phyloP scores from a whole-genome alignment of 2,329 filamentous ascomycete species.

The Colletotrichum sp. region DNA sequence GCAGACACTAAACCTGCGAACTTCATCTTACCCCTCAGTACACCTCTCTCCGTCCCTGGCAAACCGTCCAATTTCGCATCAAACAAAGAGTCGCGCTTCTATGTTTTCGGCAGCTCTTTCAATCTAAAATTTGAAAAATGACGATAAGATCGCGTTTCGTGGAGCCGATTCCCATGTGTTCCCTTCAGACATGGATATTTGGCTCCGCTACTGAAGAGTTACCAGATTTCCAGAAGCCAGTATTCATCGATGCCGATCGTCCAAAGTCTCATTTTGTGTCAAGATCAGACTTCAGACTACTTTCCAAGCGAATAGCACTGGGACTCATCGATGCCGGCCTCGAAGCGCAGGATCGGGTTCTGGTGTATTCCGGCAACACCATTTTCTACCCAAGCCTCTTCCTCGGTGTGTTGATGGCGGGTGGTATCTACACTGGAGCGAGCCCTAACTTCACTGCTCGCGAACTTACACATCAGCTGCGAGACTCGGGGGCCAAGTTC shows the following conservation, averaged over 20 bases:
- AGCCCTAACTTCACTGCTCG: neutral
- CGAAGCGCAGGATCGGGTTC: neutral
- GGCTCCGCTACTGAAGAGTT: neutral
- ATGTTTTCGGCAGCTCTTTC: accelerated
- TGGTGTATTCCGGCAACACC: neutral
- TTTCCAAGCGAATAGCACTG: neutral
- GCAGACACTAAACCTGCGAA: neutral
- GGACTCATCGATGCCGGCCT: neutral
- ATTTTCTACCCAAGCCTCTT: neutral
- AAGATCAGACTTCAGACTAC: neutral
- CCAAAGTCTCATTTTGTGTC: neutral
- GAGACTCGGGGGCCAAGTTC: neutral
- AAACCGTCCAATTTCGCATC: neutral
- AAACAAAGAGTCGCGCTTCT: neutral
- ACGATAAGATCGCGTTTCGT: neutral
- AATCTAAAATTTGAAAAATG: neutral
- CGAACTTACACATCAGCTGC: neutral
- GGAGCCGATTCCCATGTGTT: neutral
- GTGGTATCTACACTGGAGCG: neutral
- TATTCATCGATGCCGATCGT: neutral
- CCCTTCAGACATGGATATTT: neutral
- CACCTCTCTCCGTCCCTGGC: neutral
- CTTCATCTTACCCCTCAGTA: neutral
- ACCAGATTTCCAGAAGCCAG: neutral
- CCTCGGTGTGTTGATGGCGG: neutral